phyloP scores from a whole-genome alignment of 352 stramenopile species.

The Pythium oligandrum region DNA sequence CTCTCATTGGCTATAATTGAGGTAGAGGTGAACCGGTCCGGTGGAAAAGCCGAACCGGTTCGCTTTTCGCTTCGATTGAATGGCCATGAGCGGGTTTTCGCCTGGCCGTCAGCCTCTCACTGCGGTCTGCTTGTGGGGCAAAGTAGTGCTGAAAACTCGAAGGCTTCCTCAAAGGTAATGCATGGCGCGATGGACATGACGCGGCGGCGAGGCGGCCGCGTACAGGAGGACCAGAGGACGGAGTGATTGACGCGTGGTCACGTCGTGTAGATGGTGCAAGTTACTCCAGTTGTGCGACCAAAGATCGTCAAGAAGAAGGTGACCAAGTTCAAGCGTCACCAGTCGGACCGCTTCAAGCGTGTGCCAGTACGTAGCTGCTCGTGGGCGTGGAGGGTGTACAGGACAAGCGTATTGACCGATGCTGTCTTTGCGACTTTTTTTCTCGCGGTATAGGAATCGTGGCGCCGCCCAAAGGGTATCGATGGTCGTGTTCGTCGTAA shows the following conservation, averaged over 20 bases:
- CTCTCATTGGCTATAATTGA: conserved; percentile 22
- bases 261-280: conserved; percentile 79
- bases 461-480: conserved; percentile 99
- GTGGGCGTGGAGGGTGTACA: no score
- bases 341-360: conserved; percentile 98
- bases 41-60: conserved; percentile 25
- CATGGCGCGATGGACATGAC: conserved; percentile 4
- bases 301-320: conserved; percentile 99
- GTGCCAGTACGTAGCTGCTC: conserved; percentile 83
- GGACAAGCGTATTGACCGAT: conserved; percentile 1
- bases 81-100: conserved; percentile 46
- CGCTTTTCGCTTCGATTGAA: conserved; percentile 47
- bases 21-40: conserved; percentile 9
- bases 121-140: conserved; percentile 13
- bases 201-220: background rate
- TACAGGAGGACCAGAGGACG: background rate
- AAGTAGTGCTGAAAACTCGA: conserved; percentile 86
- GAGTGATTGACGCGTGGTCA: background rate
- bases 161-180: conserved; percentile 83
- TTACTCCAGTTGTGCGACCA: conserved; percentile 84
- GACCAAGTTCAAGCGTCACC: conserved; percentile 99
- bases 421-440: background rate
- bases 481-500: conserved; percentile 97
- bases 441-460: conserved; percentile 67
- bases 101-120: conserved; percentile 13